These are phyloP conservation scores for Fusarium citri DNA, from an alignment of 2,329 filamentous ascomycete genomes.

Conservation along the genomic window DNA sequence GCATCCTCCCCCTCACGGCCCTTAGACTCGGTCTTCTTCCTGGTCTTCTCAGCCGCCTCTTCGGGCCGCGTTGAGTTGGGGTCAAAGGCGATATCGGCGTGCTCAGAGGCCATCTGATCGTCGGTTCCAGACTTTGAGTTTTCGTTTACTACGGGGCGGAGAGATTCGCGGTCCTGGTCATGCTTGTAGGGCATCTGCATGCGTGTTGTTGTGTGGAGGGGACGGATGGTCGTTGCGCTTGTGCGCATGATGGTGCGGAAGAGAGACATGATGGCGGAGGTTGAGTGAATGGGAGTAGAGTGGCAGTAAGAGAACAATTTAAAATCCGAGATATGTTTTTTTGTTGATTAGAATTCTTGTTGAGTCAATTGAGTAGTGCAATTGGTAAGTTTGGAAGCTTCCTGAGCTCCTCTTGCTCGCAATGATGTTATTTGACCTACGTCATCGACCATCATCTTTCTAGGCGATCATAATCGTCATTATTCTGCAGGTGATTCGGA, in stretches of 20 bases:
- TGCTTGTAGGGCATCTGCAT: slow-evolving; percentile 59
- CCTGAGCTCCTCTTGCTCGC: not conserved
- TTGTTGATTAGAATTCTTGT: not conserved
- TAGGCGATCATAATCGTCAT: slow-evolving; percentile 28
- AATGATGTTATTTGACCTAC: slow-evolving; percentile 16
- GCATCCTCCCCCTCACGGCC: slow-evolving; percentile 43
- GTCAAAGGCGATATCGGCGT: slow-evolving; percentile 74
- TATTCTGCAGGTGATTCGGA: not conserved
- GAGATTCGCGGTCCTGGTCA: slow-evolving; percentile 67
- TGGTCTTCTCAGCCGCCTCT: slow-evolving; percentile 64
- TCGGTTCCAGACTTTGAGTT: slow-evolving; percentile 76
- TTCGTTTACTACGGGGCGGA: slow-evolving; percentile 75
- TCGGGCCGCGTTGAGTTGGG: slow-evolving; percentile 76
- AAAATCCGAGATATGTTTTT: not conserved
- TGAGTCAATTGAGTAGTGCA: slow-evolving; percentile 13
- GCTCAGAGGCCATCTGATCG: slow-evolving; percentile 65
- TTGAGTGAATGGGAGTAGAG: not conserved
- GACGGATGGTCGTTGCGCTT: slow-evolving; percentile 38
- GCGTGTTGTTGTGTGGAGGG: slow-evolving; percentile 50
- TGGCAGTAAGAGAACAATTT: not conserved
- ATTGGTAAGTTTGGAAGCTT: slow-evolving; percentile 1
- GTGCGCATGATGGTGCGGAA: slow-evolving; percentile 38
- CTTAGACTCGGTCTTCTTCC: slow-evolving; percentile 52
- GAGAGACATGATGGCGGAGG: slow-evolving; percentile 31
- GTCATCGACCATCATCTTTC: slow-evolving; percentile 37